Evolutionary conservation across 768 basidiomycete genomes (phyloP), one percentile per base, ranked within the genome.

Genomic region (Coprinopsis strossmayeri): DNA sequence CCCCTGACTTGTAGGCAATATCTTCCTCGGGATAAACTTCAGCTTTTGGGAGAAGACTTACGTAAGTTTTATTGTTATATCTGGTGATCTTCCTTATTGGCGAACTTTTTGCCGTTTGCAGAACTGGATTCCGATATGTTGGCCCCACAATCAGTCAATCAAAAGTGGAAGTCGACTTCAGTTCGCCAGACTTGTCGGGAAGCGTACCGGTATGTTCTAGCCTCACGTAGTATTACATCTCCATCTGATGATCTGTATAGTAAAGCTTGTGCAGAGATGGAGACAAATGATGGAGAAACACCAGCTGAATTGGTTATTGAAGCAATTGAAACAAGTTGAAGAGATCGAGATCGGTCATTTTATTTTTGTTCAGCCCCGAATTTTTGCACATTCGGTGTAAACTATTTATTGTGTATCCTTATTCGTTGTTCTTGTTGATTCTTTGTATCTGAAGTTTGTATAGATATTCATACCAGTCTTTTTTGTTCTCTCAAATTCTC

Each of bases 1-100:
- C n/a, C n/a, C n/a, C n/a, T n/a, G n/a, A n/a, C n/a, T 38, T n/a
- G 46, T 26, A 89, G 87, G 87, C 74, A 79, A 65, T 84, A 76
- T 70, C 69, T 90, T 2, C 59, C 69, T 2, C 51, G 69, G 12
- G 76, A 74, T 24, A 74, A 74, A 48, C 64, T 95, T n/a, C 68
- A 76, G 39, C 56, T 80, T 48, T 69, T 95, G 2, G 85, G 84
- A 3, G 89, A 89, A 55, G 73, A 81, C 58, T 61, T 76, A 55
- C 74, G 91, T 91, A 57, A 62, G 79, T 49, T 11, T n/a, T n/a
- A n/a, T n/a, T n/a, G n/a, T n/a, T n/a, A n/a, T n/a, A n/a, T n/a
- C n/a, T n/a, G n/a, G n/a, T n/a, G n/a, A n/a, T n/a, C n/a, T n/a
- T n/a, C n/a, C n/a, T n/a, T n/a, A n/a, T n/a, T n/a, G n/a, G n/a